Evolutionary conservation across 352 stramenopile species (phyloP).

Genomic region (Globisporangium paroecandrum): DNA sequence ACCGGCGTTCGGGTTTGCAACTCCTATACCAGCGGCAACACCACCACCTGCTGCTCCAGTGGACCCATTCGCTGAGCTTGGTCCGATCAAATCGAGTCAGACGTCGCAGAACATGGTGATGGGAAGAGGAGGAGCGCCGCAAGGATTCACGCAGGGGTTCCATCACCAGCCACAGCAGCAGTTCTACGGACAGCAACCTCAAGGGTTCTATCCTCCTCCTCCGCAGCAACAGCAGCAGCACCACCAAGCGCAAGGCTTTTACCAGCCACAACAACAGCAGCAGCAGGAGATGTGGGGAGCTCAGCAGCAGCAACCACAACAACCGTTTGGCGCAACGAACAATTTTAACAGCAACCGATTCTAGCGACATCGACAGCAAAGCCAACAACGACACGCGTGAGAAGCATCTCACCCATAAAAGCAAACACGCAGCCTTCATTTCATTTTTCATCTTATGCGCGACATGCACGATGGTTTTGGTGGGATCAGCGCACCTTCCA

Average conservation of each 20-base stretch:
- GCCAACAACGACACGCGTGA: neutral
- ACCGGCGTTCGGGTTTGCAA: slow-evolving; percentile 33
- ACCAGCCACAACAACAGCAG: slow-evolving; percentile 24
- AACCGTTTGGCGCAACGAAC: slow-evolving; percentile 10
- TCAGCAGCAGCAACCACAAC: slow-evolving; percentile 8
- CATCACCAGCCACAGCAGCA: slow-evolving; percentile 18
- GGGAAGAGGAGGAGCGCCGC: slow-evolving; percentile 9
- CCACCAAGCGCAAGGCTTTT: slow-evolving; percentile 21
- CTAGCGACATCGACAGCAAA: slow-evolving; percentile 2
- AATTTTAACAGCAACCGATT: slow-evolving; percentile 15
- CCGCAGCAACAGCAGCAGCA: slow-evolving; percentile 15
- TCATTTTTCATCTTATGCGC: neutral
- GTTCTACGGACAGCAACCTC: slow-evolving; percentile 15
- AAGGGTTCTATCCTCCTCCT: slow-evolving; percentile 23
- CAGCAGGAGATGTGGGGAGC: slow-evolving; percentile 39
- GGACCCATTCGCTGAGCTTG: slow-evolving; percentile 54
- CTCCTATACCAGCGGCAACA: slow-evolving; percentile 14
- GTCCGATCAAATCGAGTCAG: slow-evolving; percentile 1
- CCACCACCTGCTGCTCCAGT: slow-evolving; percentile 20
- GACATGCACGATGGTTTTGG: neutral
- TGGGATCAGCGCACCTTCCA: neutral
- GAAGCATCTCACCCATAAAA: neutral
- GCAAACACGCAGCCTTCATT: neutral
- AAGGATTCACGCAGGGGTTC: slow-evolving; percentile 16
- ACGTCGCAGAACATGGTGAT: slow-evolving; percentile 7